Evolutionary conservation across 352 stramenopile species (phyloP).

Genomic region (Globisporangium nagaii): DNA sequence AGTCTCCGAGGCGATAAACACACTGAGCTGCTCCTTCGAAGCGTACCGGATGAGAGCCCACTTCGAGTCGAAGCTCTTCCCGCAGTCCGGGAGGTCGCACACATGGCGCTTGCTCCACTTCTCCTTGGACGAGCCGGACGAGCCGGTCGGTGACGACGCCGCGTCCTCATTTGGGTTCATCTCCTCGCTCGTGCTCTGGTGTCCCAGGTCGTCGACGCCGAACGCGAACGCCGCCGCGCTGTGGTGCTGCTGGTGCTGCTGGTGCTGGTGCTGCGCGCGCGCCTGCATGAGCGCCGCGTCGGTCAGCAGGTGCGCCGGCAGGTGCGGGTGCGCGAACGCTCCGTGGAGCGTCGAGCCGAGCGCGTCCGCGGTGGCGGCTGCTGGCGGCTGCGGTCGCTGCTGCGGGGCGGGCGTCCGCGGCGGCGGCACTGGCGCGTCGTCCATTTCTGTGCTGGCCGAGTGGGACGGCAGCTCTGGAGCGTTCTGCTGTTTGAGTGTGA

Average conservation of each 20-base stretch:
- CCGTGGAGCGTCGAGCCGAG: background rate
- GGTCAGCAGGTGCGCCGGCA: background rate
- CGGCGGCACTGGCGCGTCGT: background rate
- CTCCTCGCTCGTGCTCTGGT: conserved; percentile 7
- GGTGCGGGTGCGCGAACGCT: background rate
- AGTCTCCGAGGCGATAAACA: background rate
- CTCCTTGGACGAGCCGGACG: conserved; percentile 40
- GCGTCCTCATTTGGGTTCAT: conserved; percentile 9
- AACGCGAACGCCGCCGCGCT: conserved; percentile 1
- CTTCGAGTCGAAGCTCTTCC: conserved; percentile 84
- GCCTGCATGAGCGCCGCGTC: conserved; percentile 4
- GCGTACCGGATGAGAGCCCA: conserved; percentile 72
- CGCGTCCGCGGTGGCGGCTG: background rate
- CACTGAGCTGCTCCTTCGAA: background rate
- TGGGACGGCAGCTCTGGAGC: background rate
- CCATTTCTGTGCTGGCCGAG: conserved; percentile 9
- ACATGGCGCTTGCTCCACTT: conserved; percentile 75
- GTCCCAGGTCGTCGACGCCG: conserved; percentile 4
- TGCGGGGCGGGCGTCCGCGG: too few relatives aligned
- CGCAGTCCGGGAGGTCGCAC: conserved; percentile 57
- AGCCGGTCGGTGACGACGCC: conserved; percentile 13
- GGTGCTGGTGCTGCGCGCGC: background rate
- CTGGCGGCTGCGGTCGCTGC: background rate
- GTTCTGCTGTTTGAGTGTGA: too few relatives aligned
- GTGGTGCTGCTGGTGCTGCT: background rate